These are phyloP conservation scores for Helianthus tuberosus DNA, from an alignment of 129 eudicot genomes.

Conservation along the genomic window DNA sequence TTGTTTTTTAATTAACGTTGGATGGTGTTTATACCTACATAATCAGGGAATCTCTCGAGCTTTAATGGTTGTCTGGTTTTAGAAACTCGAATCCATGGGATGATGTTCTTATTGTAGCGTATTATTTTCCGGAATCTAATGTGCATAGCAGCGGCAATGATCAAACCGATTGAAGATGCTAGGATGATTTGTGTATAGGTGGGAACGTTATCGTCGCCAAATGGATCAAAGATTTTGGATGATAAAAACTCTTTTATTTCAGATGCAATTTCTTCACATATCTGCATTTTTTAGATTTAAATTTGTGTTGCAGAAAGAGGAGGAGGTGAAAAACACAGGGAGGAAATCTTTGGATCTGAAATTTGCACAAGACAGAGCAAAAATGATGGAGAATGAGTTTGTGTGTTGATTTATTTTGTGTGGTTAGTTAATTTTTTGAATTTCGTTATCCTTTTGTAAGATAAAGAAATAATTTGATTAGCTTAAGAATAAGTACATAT, in stretches of 20 bases:
- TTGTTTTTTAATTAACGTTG: background rate
- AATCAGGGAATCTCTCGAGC: slow-evolving; percentile 82
- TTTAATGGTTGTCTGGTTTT: slow-evolving; percentile 55
- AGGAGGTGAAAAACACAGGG: slow-evolving; percentile 15
- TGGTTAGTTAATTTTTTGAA: slow-evolving; percentile 5
- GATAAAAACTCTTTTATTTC: slow-evolving; percentile 21
- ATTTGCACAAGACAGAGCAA: slow-evolving; percentile 27
- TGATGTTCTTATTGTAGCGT: slow-evolving; percentile 36
- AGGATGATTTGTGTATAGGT: slow-evolving; percentile 56
- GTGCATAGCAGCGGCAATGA: slow-evolving; percentile 63
- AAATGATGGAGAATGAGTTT: slow-evolving; percentile 10
- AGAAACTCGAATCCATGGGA: slow-evolving; percentile 66
- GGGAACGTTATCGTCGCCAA: slow-evolving; percentile 28
- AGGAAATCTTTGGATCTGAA: slow-evolving; percentile 33
- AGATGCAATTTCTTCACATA: slow-evolving; percentile 23
- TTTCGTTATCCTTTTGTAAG: background rate
- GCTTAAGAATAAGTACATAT: background rate
- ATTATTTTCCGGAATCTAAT: slow-evolving; percentile 42
- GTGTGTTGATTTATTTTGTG: slow-evolving; percentile 8
- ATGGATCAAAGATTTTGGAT: slow-evolving; percentile 13
- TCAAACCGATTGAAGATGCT: slow-evolving; percentile 76
- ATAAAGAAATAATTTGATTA: background rate
- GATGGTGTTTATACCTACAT: slow-evolving; percentile 79
- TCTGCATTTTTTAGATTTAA: slow-evolving; percentile 26
- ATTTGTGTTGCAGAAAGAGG: slow-evolving; percentile 24